phyloP scores from a whole-genome alignment of 2,329 filamentous ascomycete genomes.

The Fusarium sp. region DNA sequence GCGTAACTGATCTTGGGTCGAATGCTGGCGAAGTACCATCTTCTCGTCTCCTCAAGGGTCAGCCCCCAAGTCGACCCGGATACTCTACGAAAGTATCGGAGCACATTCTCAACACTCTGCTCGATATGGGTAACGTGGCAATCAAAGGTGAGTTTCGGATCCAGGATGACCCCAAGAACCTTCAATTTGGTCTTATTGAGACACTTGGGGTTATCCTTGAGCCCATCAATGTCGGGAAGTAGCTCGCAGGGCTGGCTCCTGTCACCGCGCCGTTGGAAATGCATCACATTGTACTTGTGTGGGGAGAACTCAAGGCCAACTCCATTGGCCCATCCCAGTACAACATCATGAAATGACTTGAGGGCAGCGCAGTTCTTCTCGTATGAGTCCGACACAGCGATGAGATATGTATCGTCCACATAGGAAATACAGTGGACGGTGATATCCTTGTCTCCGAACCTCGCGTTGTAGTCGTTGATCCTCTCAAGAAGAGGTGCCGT shows the following conservation, averaged over 20 bases:
- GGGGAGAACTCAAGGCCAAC: slow-evolving; percentile 1
- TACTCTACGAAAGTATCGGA: not conserved
- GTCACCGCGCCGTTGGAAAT: not conserved
- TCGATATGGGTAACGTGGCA: slow-evolving; percentile 4
- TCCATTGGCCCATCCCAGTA: not conserved
- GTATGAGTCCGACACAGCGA: slow-evolving; percentile 5
- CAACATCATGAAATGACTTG: slow-evolving; percentile 1
- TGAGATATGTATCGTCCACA: slow-evolving; percentile 16
- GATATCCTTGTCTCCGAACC: not conserved
- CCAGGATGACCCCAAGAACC: slow-evolving; percentile 11
- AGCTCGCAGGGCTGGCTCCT: not conserved
- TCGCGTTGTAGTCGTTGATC: not conserved
- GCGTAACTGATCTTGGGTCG: slow-evolving; percentile 10
- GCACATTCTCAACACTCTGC: not conserved
- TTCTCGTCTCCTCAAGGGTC: not conserved
- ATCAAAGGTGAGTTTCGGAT: not conserved
- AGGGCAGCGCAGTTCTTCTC: slow-evolving; percentile 6
- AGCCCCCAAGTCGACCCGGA: not conserved
- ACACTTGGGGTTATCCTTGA: not conserved
- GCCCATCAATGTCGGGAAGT: slow-evolving; percentile 5
- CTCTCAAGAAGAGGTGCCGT: slow-evolving; percentile 1
- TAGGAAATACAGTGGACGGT: not conserved
- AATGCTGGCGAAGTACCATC: slow-evolving; percentile 10
- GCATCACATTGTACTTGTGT: slow-evolving; percentile 21
- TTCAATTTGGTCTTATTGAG: not conserved